phyloP scores from a whole-genome alignment of 495 filamentous ascomycete species.

The Xylaria castorea region DNA sequence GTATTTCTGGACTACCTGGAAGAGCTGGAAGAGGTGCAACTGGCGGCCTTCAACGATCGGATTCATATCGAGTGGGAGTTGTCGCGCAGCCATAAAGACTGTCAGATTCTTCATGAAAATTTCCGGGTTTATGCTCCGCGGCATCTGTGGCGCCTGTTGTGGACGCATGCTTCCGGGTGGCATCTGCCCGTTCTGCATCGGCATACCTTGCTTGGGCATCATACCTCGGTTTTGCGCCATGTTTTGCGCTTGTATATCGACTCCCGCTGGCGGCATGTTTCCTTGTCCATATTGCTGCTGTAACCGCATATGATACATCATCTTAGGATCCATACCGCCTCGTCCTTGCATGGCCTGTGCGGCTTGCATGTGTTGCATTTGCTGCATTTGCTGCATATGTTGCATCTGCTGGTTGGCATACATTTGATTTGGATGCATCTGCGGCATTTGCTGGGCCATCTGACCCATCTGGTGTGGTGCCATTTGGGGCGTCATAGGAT shows the following conservation, averaged over 20 bases:
- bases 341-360: slow-evolving; percentile 60
- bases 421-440: slow-evolving; percentile 49
- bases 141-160: slow-evolving; percentile 43
- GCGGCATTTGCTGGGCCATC: slow-evolving; percentile 48
- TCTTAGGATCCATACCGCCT: slow-evolving; percentile 61
- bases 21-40: slow-evolving; percentile 76
- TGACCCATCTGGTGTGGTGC: slow-evolving; percentile 54
- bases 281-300: slow-evolving; percentile 70
- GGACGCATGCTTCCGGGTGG: slow-evolving; percentile 50
- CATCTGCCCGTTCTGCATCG: slow-evolving; percentile 55
- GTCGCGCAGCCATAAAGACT: slow-evolving; percentile 72
- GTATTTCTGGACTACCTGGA: slow-evolving; percentile 70
- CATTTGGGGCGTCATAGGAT: slow-evolving; percentile 53
- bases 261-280: slow-evolving; percentile 57
- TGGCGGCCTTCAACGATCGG: slow-evolving; percentile 73
- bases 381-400: slow-evolving; percentile 46
- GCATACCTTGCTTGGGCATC: slow-evolving; percentile 57
- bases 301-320: slow-evolving; percentile 69
- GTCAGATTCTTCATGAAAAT: slow-evolving; percentile 78
- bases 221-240: slow-evolving; percentile 55
- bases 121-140: slow-evolving; percentile 58
- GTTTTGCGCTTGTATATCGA: slow-evolving; percentile 50
- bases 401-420: slow-evolving; percentile 46
- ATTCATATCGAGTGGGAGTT: slow-evolving; percentile 70
- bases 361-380: slow-evolving; percentile 52